A percentile compares a stretch with the other conserved stretches of the same genome.
These are phyloP conservation scores for Alternaria ethzedia DNA, from an alignment of 2,329 filamentous ascomycete species.

Conservation along the genomic window DNA sequence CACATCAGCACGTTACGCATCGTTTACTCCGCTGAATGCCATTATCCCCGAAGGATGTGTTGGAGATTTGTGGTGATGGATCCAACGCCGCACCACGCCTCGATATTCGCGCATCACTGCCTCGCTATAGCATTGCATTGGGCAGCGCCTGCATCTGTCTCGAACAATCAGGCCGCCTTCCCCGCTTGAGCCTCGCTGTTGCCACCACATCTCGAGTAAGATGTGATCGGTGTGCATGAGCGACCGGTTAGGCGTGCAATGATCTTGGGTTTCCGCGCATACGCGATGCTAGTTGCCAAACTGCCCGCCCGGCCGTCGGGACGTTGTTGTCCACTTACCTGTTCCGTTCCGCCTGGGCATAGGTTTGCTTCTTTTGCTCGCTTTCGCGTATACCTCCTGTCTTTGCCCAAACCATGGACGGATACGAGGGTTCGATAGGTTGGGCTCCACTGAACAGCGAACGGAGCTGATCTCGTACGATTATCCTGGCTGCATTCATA, in stretches of 20 bases:
- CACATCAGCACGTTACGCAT: not conserved
- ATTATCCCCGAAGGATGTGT: not conserved
- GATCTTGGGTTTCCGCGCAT: not conserved
- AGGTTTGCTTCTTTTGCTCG: not conserved
- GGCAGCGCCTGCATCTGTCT: slow-evolving; percentile 19
- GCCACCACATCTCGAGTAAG: slow-evolving; percentile 12
- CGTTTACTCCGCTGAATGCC: not conserved
- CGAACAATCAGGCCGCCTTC: slow-evolving; percentile 17
- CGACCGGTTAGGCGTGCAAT: not conserved
- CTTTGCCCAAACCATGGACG: not conserved
- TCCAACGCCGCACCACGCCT: slow-evolving; percentile 14
- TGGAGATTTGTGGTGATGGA: slow-evolving; percentile 5
- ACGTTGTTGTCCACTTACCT: not conserved
- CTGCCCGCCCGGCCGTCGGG: not conserved
- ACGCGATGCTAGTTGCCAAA: not conserved
- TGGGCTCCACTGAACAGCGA: not conserved
- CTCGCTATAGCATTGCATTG: slow-evolving; percentile 10
- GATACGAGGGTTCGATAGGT: not conserved
- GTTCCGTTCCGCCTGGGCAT: not conserved
- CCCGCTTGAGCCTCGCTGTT: slow-evolving; percentile 27
- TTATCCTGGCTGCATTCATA: not conserved
- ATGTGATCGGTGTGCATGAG: slow-evolving; percentile 27
- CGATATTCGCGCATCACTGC: slow-evolving; percentile 16
- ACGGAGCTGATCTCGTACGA: not conserved
- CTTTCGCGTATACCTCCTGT: not conserved